Conservation (phyloP, 1,139 yeast species). For the Geotrichum bryndzae region DNA sequence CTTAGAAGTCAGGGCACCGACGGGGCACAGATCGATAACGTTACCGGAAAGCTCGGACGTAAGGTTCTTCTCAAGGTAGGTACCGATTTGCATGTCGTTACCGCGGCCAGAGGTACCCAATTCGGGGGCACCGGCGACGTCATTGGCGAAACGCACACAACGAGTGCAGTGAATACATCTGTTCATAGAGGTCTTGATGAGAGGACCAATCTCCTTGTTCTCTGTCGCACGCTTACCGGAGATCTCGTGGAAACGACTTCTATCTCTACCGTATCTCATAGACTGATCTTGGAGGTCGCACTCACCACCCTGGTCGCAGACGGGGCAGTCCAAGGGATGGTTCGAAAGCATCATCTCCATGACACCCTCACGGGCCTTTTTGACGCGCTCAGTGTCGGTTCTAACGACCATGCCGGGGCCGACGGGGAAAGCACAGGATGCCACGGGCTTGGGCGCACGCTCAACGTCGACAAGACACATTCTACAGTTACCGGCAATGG, state of each 20-base stretch:
- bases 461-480: slow-evolving; percentile 91
- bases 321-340: slow-evolving; percentile 90
- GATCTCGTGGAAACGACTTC: slow-evolving; percentile 78
- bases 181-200: slow-evolving; percentile 86
- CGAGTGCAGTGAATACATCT: slow-evolving; percentile 92
- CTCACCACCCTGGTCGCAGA: slow-evolving; percentile 93
- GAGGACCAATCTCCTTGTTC: slow-evolving; percentile 85
- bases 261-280: slow-evolving; percentile 75
- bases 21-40: slow-evolving; percentile 85
- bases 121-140: slow-evolving; percentile 90
- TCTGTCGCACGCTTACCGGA: slow-evolving; percentile 86
- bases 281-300: slow-evolving; percentile 90
- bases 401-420: slow-evolving; percentile 84
- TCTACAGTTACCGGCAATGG: slow-evolving; percentile 92
- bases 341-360: slow-evolving; percentile 83
- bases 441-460: slow-evolving; percentile 83
- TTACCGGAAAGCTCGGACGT: slow-evolving; percentile 85
- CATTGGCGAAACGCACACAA: slow-evolving; percentile 85
- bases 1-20: slow-evolving; percentile 84
- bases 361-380: slow-evolving; percentile 83
- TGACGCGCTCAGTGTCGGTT: slow-evolving; percentile 72
- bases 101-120: slow-evolving; percentile 88
- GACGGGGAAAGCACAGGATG: slow-evolving; percentile 89
- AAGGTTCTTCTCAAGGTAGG: slow-evolving; percentile 77
- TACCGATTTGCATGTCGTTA: slow-evolving; percentile 87